A percentile compares a stretch with the other conserved stretches of the same genome.
These are phyloP conservation scores for Musa itinerans DNA, from an alignment of 176 grass and related monocot genomes.

Conservation along the genomic window DNA sequence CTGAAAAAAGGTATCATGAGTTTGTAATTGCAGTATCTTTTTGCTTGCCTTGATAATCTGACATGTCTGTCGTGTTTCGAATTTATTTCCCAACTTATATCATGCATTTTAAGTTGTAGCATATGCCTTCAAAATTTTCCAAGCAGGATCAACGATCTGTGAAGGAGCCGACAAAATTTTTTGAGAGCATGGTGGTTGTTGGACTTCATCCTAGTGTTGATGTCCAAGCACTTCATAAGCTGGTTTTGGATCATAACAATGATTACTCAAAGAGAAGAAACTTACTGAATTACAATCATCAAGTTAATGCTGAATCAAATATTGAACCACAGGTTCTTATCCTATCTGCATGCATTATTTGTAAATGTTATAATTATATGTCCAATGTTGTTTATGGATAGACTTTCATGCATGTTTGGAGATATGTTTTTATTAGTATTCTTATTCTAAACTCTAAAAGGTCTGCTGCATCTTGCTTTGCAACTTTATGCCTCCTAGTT, in stretches of 20 bases:
- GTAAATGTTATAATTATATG: background rate
- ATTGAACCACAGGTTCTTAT: conserved; percentile 89
- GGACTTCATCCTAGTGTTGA: conserved; percentile 86
- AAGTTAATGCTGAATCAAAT: conserved; percentile 75
- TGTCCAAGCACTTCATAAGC: conserved; percentile 55
- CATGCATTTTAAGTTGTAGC: background rate
- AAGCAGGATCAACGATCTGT: conserved; percentile 59
- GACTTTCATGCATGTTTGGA: too few relatives aligned
- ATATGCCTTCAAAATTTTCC: conserved; percentile 6
- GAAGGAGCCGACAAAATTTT: conserved; percentile 70
- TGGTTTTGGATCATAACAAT: conserved; percentile 55
- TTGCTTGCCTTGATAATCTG: background rate
- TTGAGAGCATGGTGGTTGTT: conserved; percentile 89
- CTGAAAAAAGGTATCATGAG: too few relatives aligned
- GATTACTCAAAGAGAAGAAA: conserved; percentile 58
- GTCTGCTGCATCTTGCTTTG: background rate
- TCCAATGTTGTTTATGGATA: background rate
- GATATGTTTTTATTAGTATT: too few relatives aligned
- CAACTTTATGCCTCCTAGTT: background rate
- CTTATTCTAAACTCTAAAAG: too few relatives aligned
- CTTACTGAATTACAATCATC: conserved; percentile 61
- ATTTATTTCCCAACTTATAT: background rate
- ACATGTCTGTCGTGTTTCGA: background rate
- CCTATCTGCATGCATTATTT: background rate
- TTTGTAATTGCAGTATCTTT: too few relatives aligned